These are phyloP conservation scores for Microthlaspi erraticum DNA, from an alignment of 345 rosid species.

Conservation along the genomic window DNA sequence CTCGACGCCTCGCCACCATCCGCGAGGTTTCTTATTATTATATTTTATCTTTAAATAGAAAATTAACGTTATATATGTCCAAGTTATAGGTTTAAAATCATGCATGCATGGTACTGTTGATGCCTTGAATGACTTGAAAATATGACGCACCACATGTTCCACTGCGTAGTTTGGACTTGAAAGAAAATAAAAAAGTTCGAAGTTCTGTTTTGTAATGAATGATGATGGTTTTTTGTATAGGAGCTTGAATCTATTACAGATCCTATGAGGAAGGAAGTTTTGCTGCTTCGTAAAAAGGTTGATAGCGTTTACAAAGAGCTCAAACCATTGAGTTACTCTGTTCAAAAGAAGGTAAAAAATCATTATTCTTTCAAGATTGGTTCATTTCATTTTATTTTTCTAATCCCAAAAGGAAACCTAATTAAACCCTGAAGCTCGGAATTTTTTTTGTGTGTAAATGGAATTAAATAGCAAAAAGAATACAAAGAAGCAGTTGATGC, in stretches of 20 bases:
- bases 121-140: neutral
- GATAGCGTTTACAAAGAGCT: slow-evolving; percentile 83
- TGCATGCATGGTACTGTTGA: no score
- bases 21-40: slow-evolving; percentile 56
- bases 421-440: neutral
- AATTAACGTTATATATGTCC: no score
- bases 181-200: neutral
- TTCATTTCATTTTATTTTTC: neutral
- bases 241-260: slow-evolving; percentile 80
- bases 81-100: no score
- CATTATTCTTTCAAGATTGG: neutral
- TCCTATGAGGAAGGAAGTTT: slow-evolving; percentile 92
- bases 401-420: neutral
- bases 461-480: slow-evolving; percentile 62
- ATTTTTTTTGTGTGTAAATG: neutral
- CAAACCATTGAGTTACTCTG: slow-evolving; percentile 73
- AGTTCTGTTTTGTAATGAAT: slow-evolving; percentile 14
- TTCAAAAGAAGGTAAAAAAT: slow-evolving; percentile 77
- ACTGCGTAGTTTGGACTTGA: neutral
- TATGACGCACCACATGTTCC: neutral
- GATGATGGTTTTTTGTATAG: slow-evolving; percentile 45
- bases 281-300: slow-evolving; percentile 72
- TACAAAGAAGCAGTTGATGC: slow-evolving; percentile 76
- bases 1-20: slow-evolving; percentile 59
- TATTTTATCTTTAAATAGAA: neutral